Evolutionary conservation across 805 yeast genomes (phyloP).

Genomic region (Pichia ethanolica): DNA sequence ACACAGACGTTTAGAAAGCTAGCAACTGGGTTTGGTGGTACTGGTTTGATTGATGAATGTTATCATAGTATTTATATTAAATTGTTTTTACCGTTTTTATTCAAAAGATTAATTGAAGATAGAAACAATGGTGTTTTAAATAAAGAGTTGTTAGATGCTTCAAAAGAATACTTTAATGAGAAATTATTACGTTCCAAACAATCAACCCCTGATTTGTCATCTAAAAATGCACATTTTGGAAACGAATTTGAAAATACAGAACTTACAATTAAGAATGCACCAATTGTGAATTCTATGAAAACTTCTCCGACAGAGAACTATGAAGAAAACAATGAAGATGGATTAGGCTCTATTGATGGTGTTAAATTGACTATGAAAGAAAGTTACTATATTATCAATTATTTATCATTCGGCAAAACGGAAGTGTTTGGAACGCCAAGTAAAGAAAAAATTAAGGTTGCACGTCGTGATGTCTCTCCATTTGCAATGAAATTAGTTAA

Average conservation of each 20-base stretch:
- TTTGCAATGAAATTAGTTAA: constrained; percentile 23
- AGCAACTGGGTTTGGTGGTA: constrained; percentile 77
- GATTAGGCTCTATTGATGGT: neutral
- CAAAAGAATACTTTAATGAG: neutral
- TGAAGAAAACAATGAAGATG: neutral
- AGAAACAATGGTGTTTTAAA: neutral
- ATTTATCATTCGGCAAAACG: constrained; percentile 3
- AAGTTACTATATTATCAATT: neutral
- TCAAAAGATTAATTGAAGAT: constrained; percentile 4
- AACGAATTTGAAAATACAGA: neutral
- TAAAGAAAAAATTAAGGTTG: constrained; percentile 35
- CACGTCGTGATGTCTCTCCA: constrained; percentile 41
- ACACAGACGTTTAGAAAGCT: constrained; percentile 56
- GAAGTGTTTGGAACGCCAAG: constrained; percentile 17
- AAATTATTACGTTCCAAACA: neutral
- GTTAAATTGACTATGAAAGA: neutral
- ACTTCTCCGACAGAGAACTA: neutral
- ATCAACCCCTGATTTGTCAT: neutral
- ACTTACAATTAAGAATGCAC: neutral
- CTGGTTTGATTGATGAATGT: constrained; percentile 67
- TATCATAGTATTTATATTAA: constrained; percentile 53
- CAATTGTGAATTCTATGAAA: neutral
- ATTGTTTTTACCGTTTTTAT: constrained; percentile 30
- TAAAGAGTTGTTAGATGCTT: neutral
- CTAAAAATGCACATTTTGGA: neutral